Evolutionary conservation across 345 rosid genomes (phyloP).

Genomic region (Citrus mangshanensis): DNA sequence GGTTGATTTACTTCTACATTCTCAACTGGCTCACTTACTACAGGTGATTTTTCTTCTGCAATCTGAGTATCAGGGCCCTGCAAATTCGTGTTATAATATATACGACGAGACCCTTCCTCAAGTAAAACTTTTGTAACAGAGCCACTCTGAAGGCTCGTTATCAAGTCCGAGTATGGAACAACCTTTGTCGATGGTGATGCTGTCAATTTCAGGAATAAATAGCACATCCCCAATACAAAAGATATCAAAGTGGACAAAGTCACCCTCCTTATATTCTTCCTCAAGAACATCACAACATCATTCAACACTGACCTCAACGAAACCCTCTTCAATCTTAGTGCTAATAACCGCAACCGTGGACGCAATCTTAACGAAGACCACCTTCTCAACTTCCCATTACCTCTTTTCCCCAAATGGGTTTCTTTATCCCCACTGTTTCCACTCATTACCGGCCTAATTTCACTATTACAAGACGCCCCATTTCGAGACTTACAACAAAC

Average conservation of each 20-base stretch:
- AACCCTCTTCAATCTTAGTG: conserved; percentile 45
- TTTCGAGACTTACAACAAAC: conserved; percentile 28
- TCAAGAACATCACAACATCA: conserved; percentile 44
- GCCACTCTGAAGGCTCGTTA: conserved; percentile 63
- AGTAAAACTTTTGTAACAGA: conserved; percentile 69
- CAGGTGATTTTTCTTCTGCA: conserved; percentile 31
- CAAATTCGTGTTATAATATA: conserved; percentile 54
- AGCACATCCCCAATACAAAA: conserved; percentile 60
- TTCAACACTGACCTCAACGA: conserved; percentile 47
- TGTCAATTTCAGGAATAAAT: conserved; percentile 65
- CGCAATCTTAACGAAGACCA: conserved; percentile 61
- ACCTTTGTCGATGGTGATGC: conserved; percentile 63
- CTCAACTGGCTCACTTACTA: conserved; percentile 12
- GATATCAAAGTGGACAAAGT: conserved; percentile 43
- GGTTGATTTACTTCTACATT: conserved; percentile 18
- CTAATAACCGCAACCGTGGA: conserved; percentile 64
- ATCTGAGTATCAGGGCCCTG: conserved; percentile 26
- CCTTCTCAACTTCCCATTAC: conserved; percentile 31
- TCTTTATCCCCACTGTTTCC: conserved; percentile 33
- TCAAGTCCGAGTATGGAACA: conserved; percentile 84
- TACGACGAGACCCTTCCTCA: conserved; percentile 92
- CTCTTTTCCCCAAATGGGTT: conserved; percentile 26
- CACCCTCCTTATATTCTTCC: conserved; percentile 55
- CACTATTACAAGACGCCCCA: conserved; percentile 39
- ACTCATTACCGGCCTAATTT: conserved; percentile 33